These are phyloP conservation scores for Trichophyton mentagrophytes DNA, from an alignment of 2,329 filamentous ascomycete species.

Conservation along the genomic window DNA sequence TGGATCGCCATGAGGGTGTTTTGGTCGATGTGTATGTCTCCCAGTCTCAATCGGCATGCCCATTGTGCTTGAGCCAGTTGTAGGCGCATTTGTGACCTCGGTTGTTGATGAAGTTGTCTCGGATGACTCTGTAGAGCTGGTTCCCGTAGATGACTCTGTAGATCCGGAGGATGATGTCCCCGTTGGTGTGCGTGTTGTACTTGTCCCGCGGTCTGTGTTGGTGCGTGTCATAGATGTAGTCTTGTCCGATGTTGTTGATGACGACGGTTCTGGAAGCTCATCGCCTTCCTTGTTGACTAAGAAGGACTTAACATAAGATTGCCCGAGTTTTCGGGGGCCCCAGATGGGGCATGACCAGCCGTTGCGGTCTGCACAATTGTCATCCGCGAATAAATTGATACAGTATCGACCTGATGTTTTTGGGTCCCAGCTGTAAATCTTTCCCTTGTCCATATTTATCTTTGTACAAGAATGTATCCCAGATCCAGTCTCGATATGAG, in stretches of 20 bases:
- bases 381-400: conserved; percentile 8
- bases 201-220: not conserved
- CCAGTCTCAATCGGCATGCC: not conserved
- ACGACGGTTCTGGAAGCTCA: not conserved
- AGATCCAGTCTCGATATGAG: conserved; percentile 2
- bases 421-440: conserved; percentile 8
- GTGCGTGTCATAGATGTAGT: not conserved
- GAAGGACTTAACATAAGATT: conserved; percentile 4
- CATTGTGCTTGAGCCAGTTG: not conserved
- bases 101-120: not conserved
- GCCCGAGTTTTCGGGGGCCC: conserved; percentile 6
- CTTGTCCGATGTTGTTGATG: not conserved
- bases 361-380: conserved; percentile 4
- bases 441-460: conserved; percentile 8
- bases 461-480: not conserved
- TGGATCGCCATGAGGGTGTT: not conserved
- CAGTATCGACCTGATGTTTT: conserved; percentile 1
- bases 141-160: not conserved
- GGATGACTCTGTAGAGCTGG: not conserved
- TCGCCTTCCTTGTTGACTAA: conserved; percentile 4
- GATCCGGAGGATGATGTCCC: not conserved
- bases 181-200: not conserved
- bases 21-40: not conserved
- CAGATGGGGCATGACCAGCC: conserved; percentile 9
- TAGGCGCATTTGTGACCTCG: not conserved